Conservation (phyloP, 2,329 filamentous ascomycete genomes). For the Neurospora sp. region DNA sequence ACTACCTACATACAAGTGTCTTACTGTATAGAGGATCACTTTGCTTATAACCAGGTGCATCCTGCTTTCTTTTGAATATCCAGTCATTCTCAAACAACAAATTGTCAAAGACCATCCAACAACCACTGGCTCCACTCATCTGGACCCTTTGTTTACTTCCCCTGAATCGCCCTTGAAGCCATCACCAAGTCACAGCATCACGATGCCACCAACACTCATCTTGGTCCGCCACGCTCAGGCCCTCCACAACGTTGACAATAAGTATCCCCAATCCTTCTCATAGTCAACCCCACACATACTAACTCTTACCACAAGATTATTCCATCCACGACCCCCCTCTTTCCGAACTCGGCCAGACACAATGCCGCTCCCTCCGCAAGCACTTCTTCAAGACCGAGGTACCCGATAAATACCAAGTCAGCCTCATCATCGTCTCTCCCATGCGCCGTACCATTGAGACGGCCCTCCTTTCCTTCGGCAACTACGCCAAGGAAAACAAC, state of each 20-base stretch:
- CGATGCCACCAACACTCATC: slow-evolving; percentile 54
- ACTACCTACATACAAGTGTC: not conserved
- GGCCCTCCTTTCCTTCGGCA: slow-evolving; percentile 45
- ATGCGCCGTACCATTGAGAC: slow-evolving; percentile 59
- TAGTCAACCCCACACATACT: no score
- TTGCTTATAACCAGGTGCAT: not conserved
- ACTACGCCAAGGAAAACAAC: slow-evolving; percentile 40
- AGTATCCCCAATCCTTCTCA: slow-evolving; percentile 15
- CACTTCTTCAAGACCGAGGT: slow-evolving; percentile 32
- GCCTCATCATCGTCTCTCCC: slow-evolving; percentile 51
- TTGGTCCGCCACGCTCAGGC: slow-evolving; percentile 82
- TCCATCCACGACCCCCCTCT: slow-evolving; percentile 40
- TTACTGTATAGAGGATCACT: not conserved
- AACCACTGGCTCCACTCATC: not conserved
- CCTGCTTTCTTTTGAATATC: not conserved
- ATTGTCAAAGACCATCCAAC: not conserved
- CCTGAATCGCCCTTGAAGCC: not conserved
- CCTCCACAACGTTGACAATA: slow-evolving; percentile 43
- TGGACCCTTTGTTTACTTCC: not conserved
- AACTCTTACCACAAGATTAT: slow-evolving; percentile 32
- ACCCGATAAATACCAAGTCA: slow-evolving; percentile 32
- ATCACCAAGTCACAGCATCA: not conserved
- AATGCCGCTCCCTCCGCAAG: slow-evolving; percentile 34
- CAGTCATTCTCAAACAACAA: not conserved
- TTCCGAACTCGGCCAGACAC: slow-evolving; percentile 36